Conservation (phyloP, 2,329 filamentous ascomycete genomes). For the Tothia fuscella region DNA sequence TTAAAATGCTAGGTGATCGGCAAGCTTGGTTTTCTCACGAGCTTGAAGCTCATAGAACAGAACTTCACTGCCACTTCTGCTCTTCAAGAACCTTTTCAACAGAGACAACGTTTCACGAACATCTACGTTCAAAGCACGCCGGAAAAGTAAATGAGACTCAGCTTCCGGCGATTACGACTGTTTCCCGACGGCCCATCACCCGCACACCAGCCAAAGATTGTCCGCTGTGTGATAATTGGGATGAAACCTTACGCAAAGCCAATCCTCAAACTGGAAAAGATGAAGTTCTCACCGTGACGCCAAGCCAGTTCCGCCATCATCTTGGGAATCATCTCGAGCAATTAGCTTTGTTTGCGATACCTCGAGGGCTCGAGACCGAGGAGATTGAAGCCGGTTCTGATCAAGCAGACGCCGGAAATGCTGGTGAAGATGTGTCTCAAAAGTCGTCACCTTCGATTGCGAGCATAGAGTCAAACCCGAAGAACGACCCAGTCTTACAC, state of each 20-base stretch:
- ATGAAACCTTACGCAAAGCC: slow-evolving; percentile 7
- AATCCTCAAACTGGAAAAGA: slow-evolving; percentile 8
- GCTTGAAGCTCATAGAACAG: slow-evolving; percentile 12
- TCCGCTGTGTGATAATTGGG: slow-evolving; percentile 12
- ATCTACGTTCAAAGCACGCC: slow-evolving; percentile 12
- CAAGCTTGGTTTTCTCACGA: slow-evolving; percentile 17
- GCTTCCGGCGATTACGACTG: slow-evolving; percentile 11
- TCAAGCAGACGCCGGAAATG: background rate
- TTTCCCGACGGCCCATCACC: slow-evolving; percentile 8
- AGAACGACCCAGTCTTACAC: background rate
- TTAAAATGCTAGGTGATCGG: slow-evolving; percentile 15
- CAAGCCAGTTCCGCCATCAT: slow-evolving; percentile 13
- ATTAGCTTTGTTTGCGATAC: slow-evolving; percentile 15
- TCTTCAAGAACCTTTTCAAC: slow-evolving; percentile 8
- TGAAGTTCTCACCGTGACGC: slow-evolving; percentile 11
- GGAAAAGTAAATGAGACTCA: slow-evolving; percentile 11
- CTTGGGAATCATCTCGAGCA: slow-evolving; percentile 14
- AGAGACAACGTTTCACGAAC: slow-evolving; percentile 9
- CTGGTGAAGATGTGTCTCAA: background rate
- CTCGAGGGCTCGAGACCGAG: background rate
- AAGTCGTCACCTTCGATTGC: background rate
- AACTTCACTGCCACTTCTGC: slow-evolving; percentile 16
- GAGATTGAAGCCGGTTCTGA: background rate
- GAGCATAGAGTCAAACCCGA: background rate
- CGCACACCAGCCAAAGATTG: slow-evolving; percentile 12